These are phyloP conservation scores for Sphagnum fallax DNA, from an alignment of 228 moss, liverwort and hornwort genomes.

Conservation along the genomic window DNA sequence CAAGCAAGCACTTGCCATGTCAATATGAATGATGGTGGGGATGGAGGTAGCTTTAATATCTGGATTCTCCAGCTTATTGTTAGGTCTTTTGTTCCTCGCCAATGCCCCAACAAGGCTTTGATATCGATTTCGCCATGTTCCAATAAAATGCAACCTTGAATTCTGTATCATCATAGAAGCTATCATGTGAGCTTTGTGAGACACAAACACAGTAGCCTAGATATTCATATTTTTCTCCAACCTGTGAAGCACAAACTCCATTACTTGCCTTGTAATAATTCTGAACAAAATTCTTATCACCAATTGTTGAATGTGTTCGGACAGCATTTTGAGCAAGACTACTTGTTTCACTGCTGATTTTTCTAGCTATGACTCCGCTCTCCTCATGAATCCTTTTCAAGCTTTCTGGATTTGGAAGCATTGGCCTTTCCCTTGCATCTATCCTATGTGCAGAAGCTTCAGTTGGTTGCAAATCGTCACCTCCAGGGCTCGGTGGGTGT, in stretches of 20 bases:
- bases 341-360: conserved; percentile 10
- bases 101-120: conserved; percentile 65
- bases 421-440: not conserved
- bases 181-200: conserved; percentile 10
- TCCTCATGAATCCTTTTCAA: conserved; percentile 15
- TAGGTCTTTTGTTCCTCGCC: conserved; percentile 28
- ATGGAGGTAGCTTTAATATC: conserved; percentile 29
- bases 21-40: conserved; percentile 83
- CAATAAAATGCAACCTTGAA: conserved; percentile 95
- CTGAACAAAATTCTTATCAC: conserved; percentile 84
- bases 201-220: too few relatives aligned
- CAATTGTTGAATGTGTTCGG: conserved; percentile 61
- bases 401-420: not conserved
- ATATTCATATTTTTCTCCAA: too few relatives aligned
- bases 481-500: too few relatives aligned
- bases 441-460: not conserved
- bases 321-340: conserved; percentile 19
- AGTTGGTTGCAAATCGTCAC: not conserved
- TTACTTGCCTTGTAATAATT: conserved; percentile 85
- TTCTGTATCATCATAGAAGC: conserved; percentile 48
- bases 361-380: conserved; percentile 11
- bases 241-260: too few relatives aligned
- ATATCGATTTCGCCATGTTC: conserved; percentile 95
- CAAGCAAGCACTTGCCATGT: conserved; percentile 58
- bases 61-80: conserved; percentile 31